These are phyloP conservation scores for Penicillium goetzii DNA, from an alignment of 495 filamentous ascomycete species.

Conservation along the genomic window DNA sequence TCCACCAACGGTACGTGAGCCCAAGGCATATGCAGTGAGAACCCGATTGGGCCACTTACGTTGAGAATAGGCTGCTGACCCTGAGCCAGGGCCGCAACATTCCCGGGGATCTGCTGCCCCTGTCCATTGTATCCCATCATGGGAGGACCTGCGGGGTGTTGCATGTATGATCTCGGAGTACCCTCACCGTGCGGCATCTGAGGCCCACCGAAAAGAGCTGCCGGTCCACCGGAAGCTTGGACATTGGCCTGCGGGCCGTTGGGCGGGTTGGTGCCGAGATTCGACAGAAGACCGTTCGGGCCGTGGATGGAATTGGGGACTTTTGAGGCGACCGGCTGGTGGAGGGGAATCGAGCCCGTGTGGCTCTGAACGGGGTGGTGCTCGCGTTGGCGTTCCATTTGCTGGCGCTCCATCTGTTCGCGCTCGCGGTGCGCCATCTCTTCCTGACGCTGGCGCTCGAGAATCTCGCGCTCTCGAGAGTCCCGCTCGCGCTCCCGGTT, in stretches of 20 bases:
- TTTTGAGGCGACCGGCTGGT: conserved; percentile 87
- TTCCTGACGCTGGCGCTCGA: conserved; percentile 59
- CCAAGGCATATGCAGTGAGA: conserved; percentile 1
- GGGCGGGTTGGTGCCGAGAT: conserved; percentile 62
- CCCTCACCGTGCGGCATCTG: conserved; percentile 60
- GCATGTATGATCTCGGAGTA: conserved; percentile 64
- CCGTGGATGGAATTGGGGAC: conserved; percentile 81
- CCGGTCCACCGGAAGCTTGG: conserved; percentile 67
- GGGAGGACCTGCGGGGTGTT: conserved; percentile 62
- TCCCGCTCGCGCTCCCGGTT: conserved; percentile 59
- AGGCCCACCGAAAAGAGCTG: conserved; percentile 67
- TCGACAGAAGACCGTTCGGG: conserved; percentile 82
- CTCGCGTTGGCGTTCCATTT: conserved; percentile 57
- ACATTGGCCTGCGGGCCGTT: conserved; percentile 58
- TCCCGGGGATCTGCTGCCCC: conserved; percentile 52
- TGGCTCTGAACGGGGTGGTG: conserved; percentile 82
- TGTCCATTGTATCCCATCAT: conserved; percentile 60
- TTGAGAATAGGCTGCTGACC: conserved; percentile 97
- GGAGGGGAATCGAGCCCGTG: conserved; percentile 80
- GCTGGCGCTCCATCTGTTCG: conserved; percentile 70
- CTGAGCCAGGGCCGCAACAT: conserved; percentile 67
- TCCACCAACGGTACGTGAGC: conserved; percentile 24
- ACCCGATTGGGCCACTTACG: conserved; percentile 55
- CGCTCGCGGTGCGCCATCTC: conserved; percentile 62
- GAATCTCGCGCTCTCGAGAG: conserved; percentile 51